phyloP scores from a whole-genome alignment of 305 asterid genomes.

The Fraxinus velutina region DNA sequence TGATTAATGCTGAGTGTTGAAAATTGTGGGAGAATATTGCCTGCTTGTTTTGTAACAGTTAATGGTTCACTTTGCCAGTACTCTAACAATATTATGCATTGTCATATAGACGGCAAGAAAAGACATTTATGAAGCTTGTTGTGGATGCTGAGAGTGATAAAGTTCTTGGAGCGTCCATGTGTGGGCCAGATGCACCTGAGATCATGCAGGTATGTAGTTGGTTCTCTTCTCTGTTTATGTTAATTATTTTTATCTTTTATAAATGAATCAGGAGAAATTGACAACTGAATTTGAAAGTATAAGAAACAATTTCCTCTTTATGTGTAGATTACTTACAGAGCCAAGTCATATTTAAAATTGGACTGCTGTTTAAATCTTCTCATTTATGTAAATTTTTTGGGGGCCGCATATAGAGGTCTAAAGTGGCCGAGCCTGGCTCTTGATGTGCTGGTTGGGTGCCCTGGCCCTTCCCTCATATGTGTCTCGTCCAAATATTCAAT shows the following conservation, averaged over 20 bases:
- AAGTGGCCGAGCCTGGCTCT: not conserved
- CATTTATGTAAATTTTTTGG: not conserved
- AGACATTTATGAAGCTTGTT: constrained; percentile 82
- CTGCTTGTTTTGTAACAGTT: not conserved
- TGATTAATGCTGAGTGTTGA: not conserved
- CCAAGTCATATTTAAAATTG: not conserved
- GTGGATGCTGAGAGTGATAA: constrained; percentile 87
- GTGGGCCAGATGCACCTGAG: constrained; percentile 98
- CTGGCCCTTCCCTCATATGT: not conserved
- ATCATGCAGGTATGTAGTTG: constrained; percentile 73
- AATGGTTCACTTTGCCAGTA: not conserved
- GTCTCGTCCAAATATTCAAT: not conserved
- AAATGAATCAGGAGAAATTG: not conserved
- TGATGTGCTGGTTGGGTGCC: not conserved
- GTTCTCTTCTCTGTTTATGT: not conserved
- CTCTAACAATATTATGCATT: not conserved
- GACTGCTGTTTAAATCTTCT: not conserved
- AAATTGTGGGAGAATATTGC: not conserved
- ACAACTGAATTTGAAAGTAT: not conserved
- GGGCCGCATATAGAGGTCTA: not conserved
- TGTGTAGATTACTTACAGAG: not conserved
- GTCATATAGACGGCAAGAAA: constrained; percentile 75
- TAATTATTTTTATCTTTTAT: not conserved
- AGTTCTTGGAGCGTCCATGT: constrained; percentile 98
- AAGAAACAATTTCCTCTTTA: not conserved